Percentiles rank a stretch among this genome's conserved stretches.
Conservation (phyloP, 805 yeast species). For the Yamadazyma sp. region DNA sequence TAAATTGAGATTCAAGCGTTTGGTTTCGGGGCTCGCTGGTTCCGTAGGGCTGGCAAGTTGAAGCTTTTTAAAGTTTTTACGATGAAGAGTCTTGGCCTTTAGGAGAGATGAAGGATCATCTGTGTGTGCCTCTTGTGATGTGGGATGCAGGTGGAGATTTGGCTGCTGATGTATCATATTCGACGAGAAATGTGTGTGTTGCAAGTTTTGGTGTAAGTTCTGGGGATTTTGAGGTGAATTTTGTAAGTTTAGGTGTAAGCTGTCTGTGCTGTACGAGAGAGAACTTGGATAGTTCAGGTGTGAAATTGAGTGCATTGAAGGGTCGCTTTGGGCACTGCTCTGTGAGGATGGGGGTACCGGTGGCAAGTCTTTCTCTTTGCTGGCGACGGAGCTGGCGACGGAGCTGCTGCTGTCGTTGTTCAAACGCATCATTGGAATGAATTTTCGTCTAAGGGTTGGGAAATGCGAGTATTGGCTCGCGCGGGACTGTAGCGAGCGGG, state of each 20-base stretch:
- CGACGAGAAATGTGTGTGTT: too few relatives aligned
- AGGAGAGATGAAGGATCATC: too few relatives aligned
- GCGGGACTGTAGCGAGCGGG: constrained; percentile 1
- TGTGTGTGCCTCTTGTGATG: too few relatives aligned
- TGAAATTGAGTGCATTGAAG: background rate
- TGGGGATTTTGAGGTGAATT: too few relatives aligned
- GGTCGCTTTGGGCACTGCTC: background rate
- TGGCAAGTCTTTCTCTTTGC: constrained; percentile 37
- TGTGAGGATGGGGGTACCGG: constrained; percentile 31
- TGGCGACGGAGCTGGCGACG: constrained; percentile 8
- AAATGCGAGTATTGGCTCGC: constrained; percentile 3
- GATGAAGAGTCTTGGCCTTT: constrained; percentile 34
- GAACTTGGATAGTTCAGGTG: too few relatives aligned
- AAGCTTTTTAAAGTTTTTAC: constrained; percentile 40
- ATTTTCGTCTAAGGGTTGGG: constrained; percentile 10
- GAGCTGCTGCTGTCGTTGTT: constrained; percentile 12
- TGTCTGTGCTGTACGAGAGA: too few relatives aligned
- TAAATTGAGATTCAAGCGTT: background rate
- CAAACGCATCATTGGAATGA: constrained; percentile 10
- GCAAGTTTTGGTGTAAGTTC: too few relatives aligned
- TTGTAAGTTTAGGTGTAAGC: too few relatives aligned
- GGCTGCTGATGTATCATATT: too few relatives aligned
- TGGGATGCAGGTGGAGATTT: too few relatives aligned
- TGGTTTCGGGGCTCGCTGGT: too few relatives aligned
- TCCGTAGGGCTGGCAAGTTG: constrained; percentile 13